These are phyloP conservation scores for Isoetes engelmannii DNA, from an alignment of 83 land plant species.

Conservation along the genomic window DNA sequence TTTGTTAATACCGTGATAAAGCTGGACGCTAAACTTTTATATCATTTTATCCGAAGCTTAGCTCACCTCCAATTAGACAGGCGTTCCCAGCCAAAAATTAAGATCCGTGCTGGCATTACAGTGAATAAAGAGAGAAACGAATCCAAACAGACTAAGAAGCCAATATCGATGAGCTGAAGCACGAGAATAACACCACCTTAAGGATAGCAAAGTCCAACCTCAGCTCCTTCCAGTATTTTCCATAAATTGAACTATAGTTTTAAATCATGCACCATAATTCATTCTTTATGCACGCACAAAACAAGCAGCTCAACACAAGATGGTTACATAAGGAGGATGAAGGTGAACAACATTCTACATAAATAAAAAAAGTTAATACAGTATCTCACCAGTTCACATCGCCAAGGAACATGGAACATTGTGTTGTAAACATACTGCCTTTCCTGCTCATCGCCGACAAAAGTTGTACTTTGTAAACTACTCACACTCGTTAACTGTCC, in stretches of 20 bases:
- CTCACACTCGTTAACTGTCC: constrained; percentile 51
- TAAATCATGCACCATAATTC: background rate
- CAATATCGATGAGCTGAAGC: constrained; percentile 87
- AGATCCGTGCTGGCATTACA: constrained; percentile 81
- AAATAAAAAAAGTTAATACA: too few relatives aligned
- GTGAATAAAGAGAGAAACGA: constrained; percentile 88
- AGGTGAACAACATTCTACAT: background rate
- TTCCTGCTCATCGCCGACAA: constrained; percentile 70
- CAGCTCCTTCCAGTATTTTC: background rate
- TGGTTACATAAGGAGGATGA: background rate
- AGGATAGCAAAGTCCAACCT: background rate
- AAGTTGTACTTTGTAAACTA: constrained; percentile 49
- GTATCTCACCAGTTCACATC: constrained; percentile 83
- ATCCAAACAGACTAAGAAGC: constrained; percentile 91
- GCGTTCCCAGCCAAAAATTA: constrained; percentile 48
- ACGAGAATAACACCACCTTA: background rate
- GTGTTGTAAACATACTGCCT: constrained; percentile 92
- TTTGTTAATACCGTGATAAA: background rate
- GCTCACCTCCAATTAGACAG: background rate
- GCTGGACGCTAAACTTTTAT: background rate
- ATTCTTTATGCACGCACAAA: background rate
- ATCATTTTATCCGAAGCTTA: background rate
- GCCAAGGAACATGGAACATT: constrained; percentile 93
- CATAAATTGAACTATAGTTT: background rate
- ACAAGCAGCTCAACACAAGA: background rate